Base-by-base conservation (phyloP, 305 asterid species). In the Withania somnifera region DNA sequence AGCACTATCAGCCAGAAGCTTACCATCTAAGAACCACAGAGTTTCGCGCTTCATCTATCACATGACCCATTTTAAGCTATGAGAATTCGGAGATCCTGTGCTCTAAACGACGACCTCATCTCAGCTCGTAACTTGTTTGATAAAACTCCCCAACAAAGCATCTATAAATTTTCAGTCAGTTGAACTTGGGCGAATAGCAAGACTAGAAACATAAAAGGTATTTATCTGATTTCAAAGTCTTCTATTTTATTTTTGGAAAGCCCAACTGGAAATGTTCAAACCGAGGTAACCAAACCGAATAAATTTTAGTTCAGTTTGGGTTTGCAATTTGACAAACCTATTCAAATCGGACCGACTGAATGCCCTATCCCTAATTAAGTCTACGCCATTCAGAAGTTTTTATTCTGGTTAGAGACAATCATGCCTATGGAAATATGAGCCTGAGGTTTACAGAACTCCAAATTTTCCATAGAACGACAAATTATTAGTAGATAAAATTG, bases 61-160 rank as follows among this genome's bases (percentile, higher is more conserved):
- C 2, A 30, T 11, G 93, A 91, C 86, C 94, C 98, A 4, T 95
- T 91, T 80, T 90, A 89, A 77, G 89, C 91, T 1, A 92, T 94
- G 1, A 90, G 82, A 86, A 80, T 95, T n/a, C 51, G 89, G 0
- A 85, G 95, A 58, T 89, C 90, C 45, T 94, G 92, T 56, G 92
- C 94, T 28, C 54, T 86, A 17, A 89, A 90, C 86, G 32, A 82
- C 66, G 94, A 91, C 81, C 83, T 93, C 6, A 22, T 45, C 20
- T 88, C 92, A 13, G 95, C 98, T 2, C 93, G 86, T 86, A 64
- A 80, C 54, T 77, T 93, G 95, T 95, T 95, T 77, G 97, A 93
- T 40, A 82, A 42, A 91, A 91, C 89, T 85, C 90, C 97, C 51
- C 81, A 84, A 8, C 82, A 90, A 87, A 95, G 89, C 81, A 85